phyloP scores from a whole-genome alignment of 1,284 basidiomycete species.

The Neolentinus lepideus region DNA sequence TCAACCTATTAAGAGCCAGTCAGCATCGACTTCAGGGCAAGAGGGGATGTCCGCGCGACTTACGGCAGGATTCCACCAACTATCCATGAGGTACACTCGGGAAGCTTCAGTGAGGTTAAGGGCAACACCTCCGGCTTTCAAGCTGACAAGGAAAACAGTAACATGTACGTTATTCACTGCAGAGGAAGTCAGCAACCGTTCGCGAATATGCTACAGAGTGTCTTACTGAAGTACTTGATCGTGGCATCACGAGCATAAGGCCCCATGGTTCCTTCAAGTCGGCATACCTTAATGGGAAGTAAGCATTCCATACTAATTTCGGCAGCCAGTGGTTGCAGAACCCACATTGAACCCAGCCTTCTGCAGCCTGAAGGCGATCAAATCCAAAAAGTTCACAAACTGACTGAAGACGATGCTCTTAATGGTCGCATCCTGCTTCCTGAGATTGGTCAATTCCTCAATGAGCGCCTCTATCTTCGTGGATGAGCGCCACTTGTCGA shows the following conservation, averaged over 20 bases:
- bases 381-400: slow-evolving; percentile 85
- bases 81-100: slow-evolving; percentile 88
- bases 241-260: slow-evolving; percentile 94
- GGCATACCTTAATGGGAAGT: slow-evolving; percentile 61
- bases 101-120: slow-evolving; percentile 91
- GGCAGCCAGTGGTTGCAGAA: not conserved
- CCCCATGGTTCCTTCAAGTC: slow-evolving; percentile 95
- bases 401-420: slow-evolving; percentile 97
- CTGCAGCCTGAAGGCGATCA: slow-evolving; percentile 91
- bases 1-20: slow-evolving; percentile 37
- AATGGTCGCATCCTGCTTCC: slow-evolving; percentile 83
- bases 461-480: slow-evolving; percentile 97
- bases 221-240: slow-evolving; percentile 87
- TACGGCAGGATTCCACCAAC: slow-evolving; percentile 89
- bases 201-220: not conserved
- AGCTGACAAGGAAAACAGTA: slow-evolving; percentile 91
- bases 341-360: slow-evolving; percentile 79
- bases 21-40: not conserved
- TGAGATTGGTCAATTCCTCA: slow-evolving; percentile 86
- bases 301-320: slow-evolving; percentile 3
- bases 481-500: slow-evolving; percentile 89
- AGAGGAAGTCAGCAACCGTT: slow-evolving; percentile 6
- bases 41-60: not conserved
- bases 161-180: slow-evolving; percentile 89
- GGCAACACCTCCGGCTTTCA: slow-evolving; percentile 97